A percentile compares a stretch with the other conserved stretches of the same genome.
Evolutionary conservation across 805 yeast species (phyloP).

Genomic region (Phaffomyces thermotolerans): DNA sequence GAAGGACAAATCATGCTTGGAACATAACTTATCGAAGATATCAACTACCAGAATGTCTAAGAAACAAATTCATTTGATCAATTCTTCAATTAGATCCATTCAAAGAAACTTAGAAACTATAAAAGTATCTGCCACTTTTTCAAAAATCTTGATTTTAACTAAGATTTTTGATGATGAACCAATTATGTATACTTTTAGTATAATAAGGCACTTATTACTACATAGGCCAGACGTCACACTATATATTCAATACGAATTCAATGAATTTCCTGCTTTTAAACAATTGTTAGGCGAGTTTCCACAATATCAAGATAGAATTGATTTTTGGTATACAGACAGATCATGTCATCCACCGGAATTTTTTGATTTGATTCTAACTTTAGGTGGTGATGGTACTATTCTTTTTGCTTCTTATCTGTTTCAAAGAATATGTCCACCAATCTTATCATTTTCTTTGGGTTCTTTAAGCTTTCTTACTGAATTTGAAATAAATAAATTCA

Average conservation of each 20-base stretch:
- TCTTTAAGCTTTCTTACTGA: slow-evolving; percentile 58
- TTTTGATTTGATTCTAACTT: slow-evolving; percentile 52
- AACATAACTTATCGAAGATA: slow-evolving; percentile 10
- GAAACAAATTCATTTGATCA: slow-evolving; percentile 21
- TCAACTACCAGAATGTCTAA: slow-evolving; percentile 22
- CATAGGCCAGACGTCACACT: slow-evolving; percentile 13
- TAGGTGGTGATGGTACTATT: slow-evolving; percentile 73
- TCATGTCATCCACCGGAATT: slow-evolving; percentile 26
- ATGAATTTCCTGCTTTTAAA: slow-evolving; percentile 4
- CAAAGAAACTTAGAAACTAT: slow-evolving; percentile 25
- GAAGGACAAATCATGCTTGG: slow-evolving; percentile 1
- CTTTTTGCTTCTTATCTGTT: slow-evolving; percentile 56
- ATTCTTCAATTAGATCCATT: slow-evolving; percentile 24
- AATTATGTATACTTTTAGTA: slow-evolving; percentile 19
- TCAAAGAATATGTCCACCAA: slow-evolving; percentile 55
- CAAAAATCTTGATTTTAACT: slow-evolving; percentile 24
- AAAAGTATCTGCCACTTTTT: slow-evolving; percentile 21
- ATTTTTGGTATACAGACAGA: slow-evolving; percentile 22
- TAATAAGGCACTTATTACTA: slow-evolving; percentile 18
- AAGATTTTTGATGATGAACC: slow-evolving; percentile 27
- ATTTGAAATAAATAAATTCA: slow-evolving; percentile 38
- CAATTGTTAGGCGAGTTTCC: slow-evolving; percentile 7
- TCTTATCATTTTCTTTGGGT: slow-evolving; percentile 57
- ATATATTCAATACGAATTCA: slow-evolving; percentile 18
- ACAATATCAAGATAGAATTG: slow-evolving; percentile 8